Base-by-base conservation (phyloP, 805 yeast genomes). In the Lachancea fermentati region DNA sequence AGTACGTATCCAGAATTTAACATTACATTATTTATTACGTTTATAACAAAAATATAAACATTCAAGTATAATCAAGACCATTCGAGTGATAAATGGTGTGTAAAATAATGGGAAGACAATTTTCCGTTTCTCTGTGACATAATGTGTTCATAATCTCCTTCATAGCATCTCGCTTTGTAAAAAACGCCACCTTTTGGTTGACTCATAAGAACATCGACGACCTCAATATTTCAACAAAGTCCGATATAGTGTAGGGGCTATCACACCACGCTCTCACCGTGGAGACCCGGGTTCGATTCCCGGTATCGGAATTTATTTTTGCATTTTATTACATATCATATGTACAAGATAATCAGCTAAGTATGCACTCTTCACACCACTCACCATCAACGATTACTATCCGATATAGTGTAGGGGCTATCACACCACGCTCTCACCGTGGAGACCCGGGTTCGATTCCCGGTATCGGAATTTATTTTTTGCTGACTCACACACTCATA, bases 271-370 rank as follows among this genome's bases (percentile, higher is more conserved):
- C 67, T 62, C 60, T 62, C 67, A 62, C 67, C 66, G 66, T 59
- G 66, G 65, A 62, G 52, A 62, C 66, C 67, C 72, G 74, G 73
- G 74, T 70, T 69, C 74, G 71, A 70, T 73, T 69, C 75, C 73
- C 75, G 72, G 75, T 65, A 67, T 68, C 73, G 74, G 75, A 70
- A 63, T 44, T 47, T 38, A 35, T 14, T 36, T n/a, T n/a, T n/a
- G n/a, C n/a, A n/a, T n/a, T n/a, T n/a, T n/a, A n/a, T n/a, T n/a
- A n/a, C n/a, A n/a, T n/a, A n/a, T n/a, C n/a, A n/a, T n/a, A n/a
- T n/a, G n/a, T n/a, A n/a, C n/a, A n/a, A n/a, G n/a, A n/a, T n/a
- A n/a, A n/a, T n/a, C n/a, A n/a, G n/a, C n/a, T n/a, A n/a, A n/a
- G n/a, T n/a, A n/a, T n/a, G n/a, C n/a, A n/a, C n/a, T n/a, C n/a